Evolutionary conservation across 495 filamentous ascomycete genomes (phyloP), one percentile per base, ranked within the genome.

Genomic region (Aspergillus bridgeri): DNA sequence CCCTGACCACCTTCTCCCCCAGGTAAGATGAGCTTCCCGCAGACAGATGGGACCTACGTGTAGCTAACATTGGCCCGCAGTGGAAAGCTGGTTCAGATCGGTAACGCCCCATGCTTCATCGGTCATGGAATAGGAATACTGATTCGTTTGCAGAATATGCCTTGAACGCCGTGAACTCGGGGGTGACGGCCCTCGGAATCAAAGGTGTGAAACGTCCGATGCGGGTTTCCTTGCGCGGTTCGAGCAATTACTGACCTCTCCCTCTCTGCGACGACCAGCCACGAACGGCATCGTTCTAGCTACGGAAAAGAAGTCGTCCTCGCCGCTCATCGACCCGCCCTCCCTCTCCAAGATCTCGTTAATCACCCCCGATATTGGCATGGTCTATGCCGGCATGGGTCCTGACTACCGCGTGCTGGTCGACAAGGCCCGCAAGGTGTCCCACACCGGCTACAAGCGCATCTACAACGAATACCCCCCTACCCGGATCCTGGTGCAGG

Each of bases 391-490:
- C 21, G 94, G 94, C 70, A 99, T 98, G 94, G 91, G 95, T 18
- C 94, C 94, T 51, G 95, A 99, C 76, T 99, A 98, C 79, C 86
- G 94, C 65, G 90, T 98, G 46, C 85, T 99, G 47, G 95, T 96
- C 57, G 94, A 99, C 79, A 92, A 90, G 72, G 95, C 94, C 59
- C 92, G 94, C 62, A 98, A 97, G 76, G 94, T 97, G 56, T 94
- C 91, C n/a, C 95, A 99, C 78, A 96, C 95, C 48, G 88, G 88
- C 73, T 99, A 98, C 85, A 99, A 99, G 83, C 91, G 94, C 72
- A 89, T 99, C 74, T 99, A 99, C 81, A 99, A 99, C 76, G 94
- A 99, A 80, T 99, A 99, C 82, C 94, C 94, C 15, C 94, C 94
- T 9, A 99, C 95, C 24, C 84, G 94, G 60, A 99, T 99, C 83